Percentiles rank a stretch among this genome's conserved stretches.
Evolutionary conservation across 768 basidiomycete genomes (phyloP).

Genomic region (Leccinum longicurvipes): DNA sequence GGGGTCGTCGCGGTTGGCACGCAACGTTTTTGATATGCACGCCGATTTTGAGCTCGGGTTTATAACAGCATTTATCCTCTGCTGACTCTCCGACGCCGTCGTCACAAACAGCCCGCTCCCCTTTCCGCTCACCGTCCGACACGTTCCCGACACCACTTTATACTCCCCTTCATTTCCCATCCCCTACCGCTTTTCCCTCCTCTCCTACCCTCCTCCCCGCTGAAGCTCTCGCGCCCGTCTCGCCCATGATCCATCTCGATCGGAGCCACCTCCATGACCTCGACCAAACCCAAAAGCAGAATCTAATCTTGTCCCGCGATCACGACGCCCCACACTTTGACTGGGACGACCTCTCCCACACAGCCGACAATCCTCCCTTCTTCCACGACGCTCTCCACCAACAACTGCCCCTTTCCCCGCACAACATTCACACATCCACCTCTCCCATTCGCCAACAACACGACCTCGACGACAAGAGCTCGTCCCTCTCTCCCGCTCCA

Average conservation of each 20-base stretch:
- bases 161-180: background rate
- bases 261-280: slow-evolving; percentile 44
- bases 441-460: slow-evolving; percentile 14
- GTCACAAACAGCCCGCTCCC: background rate
- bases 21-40: slow-evolving; percentile 34
- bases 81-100: slow-evolving; percentile 9
- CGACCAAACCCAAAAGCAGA: slow-evolving; percentile 37
- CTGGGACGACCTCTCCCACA: slow-evolving; percentile 34
- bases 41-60: slow-evolving; percentile 31
- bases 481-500: slow-evolving; percentile 56
- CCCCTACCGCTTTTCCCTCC: background rate
- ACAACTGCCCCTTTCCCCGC: slow-evolving; percentile 17
- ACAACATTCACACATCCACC: slow-evolving; percentile 12
- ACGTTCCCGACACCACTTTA: slow-evolving; percentile 1
- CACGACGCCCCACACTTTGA: slow-evolving; percentile 31
- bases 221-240: background rate
- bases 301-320: slow-evolving; percentile 41
- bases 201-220: background rate
- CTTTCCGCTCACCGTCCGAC: slow-evolving; percentile 1
- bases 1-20: slow-evolving; percentile 12
- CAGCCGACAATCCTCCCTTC: slow-evolving; percentile 21
- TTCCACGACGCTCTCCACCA: slow-evolving; percentile 27
- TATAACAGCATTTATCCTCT: slow-evolving; percentile 26
- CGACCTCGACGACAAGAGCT: slow-evolving; percentile 43
- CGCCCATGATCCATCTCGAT: slow-evolving; percentile 53